Conservation (phyloP, 129 eudicot species). For the Helianthus annuus region HanXRQr2.0-SUNRISE NC_035440.2:1760407-1760906, state of each 20-base stretch:
- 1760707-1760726: conserved; percentile 7
- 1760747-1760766: background rate
- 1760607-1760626: background rate
- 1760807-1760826: conserved; percentile 45
- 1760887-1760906: conserved; percentile 45
- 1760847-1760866: conserved; percentile 62
- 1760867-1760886: conserved; percentile 49
- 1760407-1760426: background rate
- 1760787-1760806: conserved; percentile 44
- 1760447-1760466: background rate
- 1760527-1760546: background rate
- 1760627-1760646: background rate
- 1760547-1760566: background rate
- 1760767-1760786: conserved; percentile 49
- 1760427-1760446: background rate
- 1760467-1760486: background rate
- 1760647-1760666: background rate
- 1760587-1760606: background rate
- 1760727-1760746: conserved; percentile 14
- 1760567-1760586: conserved; percentile 1
- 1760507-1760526: background rate
- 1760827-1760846: conserved; percentile 52
- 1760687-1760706: conserved; percentile 8
- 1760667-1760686: conserved; percentile 15
- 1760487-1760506: background rate